A percentile compares a stretch with the other conserved stretches of the same genome.
Evolutionary conservation across 495 filamentous ascomycete species (phyloP).

Genomic region (Penicillium waksmanii): DNA sequence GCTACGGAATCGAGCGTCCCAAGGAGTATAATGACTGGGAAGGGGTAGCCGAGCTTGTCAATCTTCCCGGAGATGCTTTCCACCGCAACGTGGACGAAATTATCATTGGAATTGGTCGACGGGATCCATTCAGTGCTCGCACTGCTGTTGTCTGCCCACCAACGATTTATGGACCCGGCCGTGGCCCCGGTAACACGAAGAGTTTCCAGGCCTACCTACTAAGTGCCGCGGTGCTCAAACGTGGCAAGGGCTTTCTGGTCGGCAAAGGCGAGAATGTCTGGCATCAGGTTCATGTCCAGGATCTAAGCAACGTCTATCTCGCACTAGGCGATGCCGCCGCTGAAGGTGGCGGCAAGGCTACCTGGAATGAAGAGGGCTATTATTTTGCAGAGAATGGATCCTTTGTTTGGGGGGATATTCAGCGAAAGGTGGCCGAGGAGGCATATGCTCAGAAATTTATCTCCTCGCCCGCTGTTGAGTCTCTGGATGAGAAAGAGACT

Average conservation of each 20-base stretch:
- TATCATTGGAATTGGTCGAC: constrained; percentile 49
- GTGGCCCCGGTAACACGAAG: constrained; percentile 69
- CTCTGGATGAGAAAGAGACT: constrained; percentile 37
- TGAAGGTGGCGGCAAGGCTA: constrained; percentile 59
- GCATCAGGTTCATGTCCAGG: constrained; percentile 75
- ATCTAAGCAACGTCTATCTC: constrained; percentile 69
- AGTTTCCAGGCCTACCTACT: constrained; percentile 68
- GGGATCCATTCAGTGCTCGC: constrained; percentile 53
- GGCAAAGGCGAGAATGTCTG: constrained; percentile 68
- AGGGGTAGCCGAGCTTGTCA: constrained; percentile 57
- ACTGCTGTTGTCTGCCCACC: constrained; percentile 79
- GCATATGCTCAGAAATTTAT: constrained; percentile 68
- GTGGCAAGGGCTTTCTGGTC: constrained; percentile 66
- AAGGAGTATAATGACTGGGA: constrained; percentile 67
- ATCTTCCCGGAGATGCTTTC: constrained; percentile 55
- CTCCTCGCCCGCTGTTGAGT: constrained; percentile 54
- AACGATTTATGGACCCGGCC: constrained; percentile 75
- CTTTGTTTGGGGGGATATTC: constrained; percentile 72
- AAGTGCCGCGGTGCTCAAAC: constrained; percentile 56
- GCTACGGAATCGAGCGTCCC: constrained; percentile 55
- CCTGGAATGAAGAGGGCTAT: constrained; percentile 76
- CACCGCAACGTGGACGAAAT: constrained; percentile 67
- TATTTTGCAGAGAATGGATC: constrained; percentile 74
- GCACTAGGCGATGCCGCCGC: constrained; percentile 68
- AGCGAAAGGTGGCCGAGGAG: constrained; percentile 60